Percentiles rank a stretch among this genome's conserved stretches.
These are phyloP conservation scores for Polychaeton citri DNA, from an alignment of 2,329 filamentous ascomycete species.

Conservation along the genomic window DNA sequence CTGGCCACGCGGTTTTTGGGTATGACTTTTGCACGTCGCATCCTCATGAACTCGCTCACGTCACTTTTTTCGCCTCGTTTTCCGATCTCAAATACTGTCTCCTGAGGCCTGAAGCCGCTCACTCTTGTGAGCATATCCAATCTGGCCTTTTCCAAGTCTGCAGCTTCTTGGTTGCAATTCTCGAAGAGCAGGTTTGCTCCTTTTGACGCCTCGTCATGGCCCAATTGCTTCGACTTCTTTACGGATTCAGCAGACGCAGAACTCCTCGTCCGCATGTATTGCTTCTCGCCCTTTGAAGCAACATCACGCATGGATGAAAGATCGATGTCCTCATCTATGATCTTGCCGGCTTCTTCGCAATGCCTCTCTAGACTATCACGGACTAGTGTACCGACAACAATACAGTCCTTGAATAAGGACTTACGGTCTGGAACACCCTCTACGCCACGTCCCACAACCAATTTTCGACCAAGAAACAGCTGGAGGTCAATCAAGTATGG, in stretches of 20 bases:
- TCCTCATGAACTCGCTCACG: slow-evolving; percentile 63
- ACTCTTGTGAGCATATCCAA: slow-evolving; percentile 81
- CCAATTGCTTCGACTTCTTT: slow-evolving; percentile 68
- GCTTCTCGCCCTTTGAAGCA: slow-evolving; percentile 75
- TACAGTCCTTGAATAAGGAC: slow-evolving; percentile 65
- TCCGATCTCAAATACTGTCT: slow-evolving; percentile 94
- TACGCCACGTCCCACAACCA: slow-evolving; percentile 59
- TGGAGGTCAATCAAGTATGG: slow-evolving; percentile 91
- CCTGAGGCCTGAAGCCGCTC: slow-evolving; percentile 73
- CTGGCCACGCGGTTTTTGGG: slow-evolving; percentile 34
- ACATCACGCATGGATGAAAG: slow-evolving; percentile 58
- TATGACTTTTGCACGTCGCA: slow-evolving; percentile 55
- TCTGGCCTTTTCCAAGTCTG: slow-evolving; percentile 55
- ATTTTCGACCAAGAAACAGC: slow-evolving; percentile 75
- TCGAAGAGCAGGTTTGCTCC: slow-evolving; percentile 68
- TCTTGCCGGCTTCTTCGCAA: slow-evolving; percentile 72
- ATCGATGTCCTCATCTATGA: slow-evolving; percentile 63
- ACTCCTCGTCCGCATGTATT: slow-evolving; percentile 82
- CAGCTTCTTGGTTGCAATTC: slow-evolving; percentile 42
- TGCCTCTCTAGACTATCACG: slow-evolving; percentile 61
- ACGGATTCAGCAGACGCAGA: slow-evolving; percentile 83
- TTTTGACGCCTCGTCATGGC: slow-evolving; percentile 55
- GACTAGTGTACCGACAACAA: slow-evolving; percentile 66
- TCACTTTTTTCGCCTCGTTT: slow-evolving; percentile 54
- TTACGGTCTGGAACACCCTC: slow-evolving; percentile 21